Evolutionary conservation across 495 filamentous ascomycete genomes (phyloP).

Genomic region (Xylaria venustula): DNA sequence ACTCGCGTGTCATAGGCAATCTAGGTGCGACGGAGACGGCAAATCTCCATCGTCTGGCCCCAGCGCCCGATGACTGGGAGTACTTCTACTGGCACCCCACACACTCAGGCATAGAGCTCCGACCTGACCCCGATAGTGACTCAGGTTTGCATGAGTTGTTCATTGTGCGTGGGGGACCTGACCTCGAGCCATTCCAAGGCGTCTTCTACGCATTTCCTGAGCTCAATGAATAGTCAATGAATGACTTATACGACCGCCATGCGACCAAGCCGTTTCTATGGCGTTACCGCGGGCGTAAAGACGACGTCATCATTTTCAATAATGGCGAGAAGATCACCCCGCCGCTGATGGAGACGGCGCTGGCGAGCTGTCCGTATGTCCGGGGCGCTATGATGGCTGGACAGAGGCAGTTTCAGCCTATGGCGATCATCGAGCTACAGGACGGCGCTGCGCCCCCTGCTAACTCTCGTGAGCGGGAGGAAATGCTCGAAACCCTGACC

Average conservation of each 20-base stretch:
- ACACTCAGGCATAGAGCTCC: conserved; percentile 30
- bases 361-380: conserved; percentile 34
- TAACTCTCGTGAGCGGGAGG: background rate
- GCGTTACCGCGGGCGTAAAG: conserved; percentile 38
- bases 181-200: conserved; percentile 23
- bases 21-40: conserved; percentile 5
- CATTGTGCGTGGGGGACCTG: conserved; percentile 20
- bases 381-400: conserved; percentile 40
- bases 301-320: conserved; percentile 53
- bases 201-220: conserved; percentile 43
- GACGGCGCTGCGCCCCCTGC: background rate
- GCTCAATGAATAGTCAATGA: conserved; percentile 36
- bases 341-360: conserved; percentile 35
- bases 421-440: conserved; percentile 39
- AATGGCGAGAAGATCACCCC: conserved; percentile 56
- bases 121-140: conserved; percentile 13
- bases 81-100: conserved; percentile 38
- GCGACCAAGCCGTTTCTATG: conserved; percentile 36
- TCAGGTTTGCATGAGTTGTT: conserved; percentile 38
- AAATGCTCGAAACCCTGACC: background rate
- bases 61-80: conserved; percentile 36
- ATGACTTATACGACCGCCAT: conserved; percentile 47
- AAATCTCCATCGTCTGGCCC: background rate
- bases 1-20: conserved; percentile 10
- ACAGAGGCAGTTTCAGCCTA: conserved; percentile 35